Conservation (phyloP, 164 flowering plant genomes). For the Berberis thunbergii region DNA sequence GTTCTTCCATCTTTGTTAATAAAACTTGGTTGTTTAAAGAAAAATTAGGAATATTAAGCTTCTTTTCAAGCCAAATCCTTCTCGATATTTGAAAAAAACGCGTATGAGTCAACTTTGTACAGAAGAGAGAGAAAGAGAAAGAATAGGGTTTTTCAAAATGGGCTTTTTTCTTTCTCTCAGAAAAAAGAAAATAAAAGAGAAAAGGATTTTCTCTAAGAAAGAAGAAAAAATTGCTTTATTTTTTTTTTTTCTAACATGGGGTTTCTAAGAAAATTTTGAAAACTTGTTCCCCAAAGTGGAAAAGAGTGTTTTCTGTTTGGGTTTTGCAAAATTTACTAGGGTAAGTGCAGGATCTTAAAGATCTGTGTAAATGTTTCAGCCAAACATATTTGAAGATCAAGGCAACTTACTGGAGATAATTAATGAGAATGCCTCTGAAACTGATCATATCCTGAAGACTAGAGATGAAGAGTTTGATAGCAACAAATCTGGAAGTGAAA, state of each 20-base stretch:
- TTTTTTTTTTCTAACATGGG: not conserved
- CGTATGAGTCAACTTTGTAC: not conserved
- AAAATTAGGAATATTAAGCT: not conserved
- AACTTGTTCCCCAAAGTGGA: too few relatives aligned
- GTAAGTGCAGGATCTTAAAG: conserved; percentile 21
- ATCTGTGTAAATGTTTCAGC: conserved; percentile 25
- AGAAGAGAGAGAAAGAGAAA: too few relatives aligned
- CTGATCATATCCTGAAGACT: not conserved
- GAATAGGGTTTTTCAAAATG: too few relatives aligned
- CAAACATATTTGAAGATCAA: conserved; percentile 53
- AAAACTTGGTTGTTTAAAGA: too few relatives aligned
- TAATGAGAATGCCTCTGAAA: conserved; percentile 13
- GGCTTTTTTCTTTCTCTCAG: too few relatives aligned
- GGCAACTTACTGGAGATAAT: conserved; percentile 34
- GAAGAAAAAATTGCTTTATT: too few relatives aligned
- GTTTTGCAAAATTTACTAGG: not conserved
- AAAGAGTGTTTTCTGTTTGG: not conserved
- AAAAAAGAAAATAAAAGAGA: too few relatives aligned
- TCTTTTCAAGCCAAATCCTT: conserved; percentile 21
- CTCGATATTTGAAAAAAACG: conserved; percentile 27
- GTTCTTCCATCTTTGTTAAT: too few relatives aligned
- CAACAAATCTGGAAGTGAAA: conserved; percentile 75
- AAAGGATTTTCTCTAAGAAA: too few relatives aligned
- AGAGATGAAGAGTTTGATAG: conserved; percentile 71
- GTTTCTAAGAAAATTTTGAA: not conserved